Evolutionary conservation across 2,329 filamentous ascomycete species (phyloP).

Genomic region (Aspergillus calidoustus): DNA sequence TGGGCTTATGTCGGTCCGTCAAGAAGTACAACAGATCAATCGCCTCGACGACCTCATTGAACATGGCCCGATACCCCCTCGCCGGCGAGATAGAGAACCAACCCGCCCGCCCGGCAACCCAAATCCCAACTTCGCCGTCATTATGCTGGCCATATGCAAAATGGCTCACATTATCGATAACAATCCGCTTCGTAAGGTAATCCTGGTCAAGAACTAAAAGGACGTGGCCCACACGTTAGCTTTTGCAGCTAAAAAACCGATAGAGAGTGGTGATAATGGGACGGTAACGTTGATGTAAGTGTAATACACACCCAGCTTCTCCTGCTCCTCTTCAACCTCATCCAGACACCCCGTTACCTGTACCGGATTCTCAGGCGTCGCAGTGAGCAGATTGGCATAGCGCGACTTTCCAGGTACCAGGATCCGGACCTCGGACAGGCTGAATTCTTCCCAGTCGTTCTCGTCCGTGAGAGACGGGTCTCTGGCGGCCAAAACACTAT

Average conservation of each 20-base stretch:
- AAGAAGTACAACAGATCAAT: constrained; percentile 65
- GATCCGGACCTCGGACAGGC: constrained; percentile 60
- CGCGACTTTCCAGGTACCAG: constrained; percentile 53
- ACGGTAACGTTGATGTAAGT: background rate
- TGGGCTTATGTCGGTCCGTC: constrained; percentile 59
- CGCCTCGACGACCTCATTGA: constrained; percentile 61
- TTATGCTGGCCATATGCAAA: constrained; percentile 57
- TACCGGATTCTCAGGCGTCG: constrained; percentile 59
- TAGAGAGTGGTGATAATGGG: background rate
- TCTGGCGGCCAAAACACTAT: constrained; percentile 50
- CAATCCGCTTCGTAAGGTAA: constrained; percentile 48
- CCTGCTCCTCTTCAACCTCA: constrained; percentile 49
- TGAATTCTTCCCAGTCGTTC: constrained; percentile 65
- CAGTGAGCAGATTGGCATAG: constrained; percentile 60
- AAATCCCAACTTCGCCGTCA: constrained; percentile 61
- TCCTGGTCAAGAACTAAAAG: constrained; percentile 43
- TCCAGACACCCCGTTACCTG: constrained; percentile 59
- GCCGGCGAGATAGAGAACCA: constrained; percentile 65
- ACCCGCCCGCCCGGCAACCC: constrained; percentile 65
- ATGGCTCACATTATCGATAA: constrained; percentile 54
- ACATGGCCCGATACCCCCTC: constrained; percentile 57
- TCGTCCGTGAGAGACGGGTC: constrained; percentile 51
- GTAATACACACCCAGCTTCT: constrained; percentile 44
- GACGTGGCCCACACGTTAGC: background rate
- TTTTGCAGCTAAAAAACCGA: background rate